phyloP scores from a whole-genome alignment of 2,329 filamentous ascomycete genomes.

The Hypomyces perniciosus region DNA sequence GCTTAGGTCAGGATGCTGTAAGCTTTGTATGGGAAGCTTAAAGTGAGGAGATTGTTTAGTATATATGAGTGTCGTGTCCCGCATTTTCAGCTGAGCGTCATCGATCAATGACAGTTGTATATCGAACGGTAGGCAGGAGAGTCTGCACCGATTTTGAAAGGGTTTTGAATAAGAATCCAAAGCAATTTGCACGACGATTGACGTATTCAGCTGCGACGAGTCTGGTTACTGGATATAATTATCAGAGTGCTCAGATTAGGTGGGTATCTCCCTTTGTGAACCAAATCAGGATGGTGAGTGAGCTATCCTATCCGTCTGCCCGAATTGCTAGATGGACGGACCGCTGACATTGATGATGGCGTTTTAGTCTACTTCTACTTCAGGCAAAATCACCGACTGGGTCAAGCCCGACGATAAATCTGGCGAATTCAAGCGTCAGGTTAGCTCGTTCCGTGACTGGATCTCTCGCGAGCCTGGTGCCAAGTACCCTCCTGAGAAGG shows the following conservation, averaged over 20 bases:
- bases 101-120: too few relatives aligned
- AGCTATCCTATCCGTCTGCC: neutral
- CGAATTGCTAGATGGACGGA: neutral
- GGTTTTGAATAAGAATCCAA: neutral
- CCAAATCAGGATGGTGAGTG: constrained; percentile 7
- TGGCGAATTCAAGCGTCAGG: constrained; percentile 89
- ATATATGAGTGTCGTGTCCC: constrained; percentile 2
- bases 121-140: neutral
- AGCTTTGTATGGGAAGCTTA: constrained; percentile 19
- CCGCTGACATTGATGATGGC: neutral
- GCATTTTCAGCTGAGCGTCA: neutral
- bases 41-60: constrained; percentile 39
- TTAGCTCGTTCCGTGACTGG: constrained; percentile 73
- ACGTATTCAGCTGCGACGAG: neutral
- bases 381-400: constrained; percentile 67
- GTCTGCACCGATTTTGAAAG: neutral
- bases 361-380: neutral
- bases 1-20: constrained; percentile 7
- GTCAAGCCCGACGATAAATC: constrained; percentile 68
- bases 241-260: too few relatives aligned
- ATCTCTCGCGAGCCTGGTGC: constrained; percentile 68
- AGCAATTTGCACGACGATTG: neutral
- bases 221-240: neutral
- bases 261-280: neutral
- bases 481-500: constrained; percentile 78